phyloP scores from a whole-genome alignment of 2,329 filamentous ascomycete genomes.

The Cladosporium cucumerinum region DNA sequence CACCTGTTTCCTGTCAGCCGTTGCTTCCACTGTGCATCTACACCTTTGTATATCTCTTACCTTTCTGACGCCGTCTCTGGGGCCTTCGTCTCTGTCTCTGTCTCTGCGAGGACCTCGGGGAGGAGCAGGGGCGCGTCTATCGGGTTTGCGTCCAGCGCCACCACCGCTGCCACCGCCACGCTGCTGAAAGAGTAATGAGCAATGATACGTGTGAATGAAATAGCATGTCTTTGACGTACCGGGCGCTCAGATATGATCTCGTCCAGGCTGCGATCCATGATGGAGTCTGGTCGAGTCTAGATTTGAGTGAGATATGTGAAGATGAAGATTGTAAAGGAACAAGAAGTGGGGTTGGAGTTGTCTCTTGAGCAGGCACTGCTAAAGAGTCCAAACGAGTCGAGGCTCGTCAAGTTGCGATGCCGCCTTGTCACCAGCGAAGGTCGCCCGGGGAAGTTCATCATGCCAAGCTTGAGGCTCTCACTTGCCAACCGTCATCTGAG shows the following conservation, averaged over 20 bases:
- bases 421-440: not conserved
- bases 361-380: not conserved
- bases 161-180: conserved; percentile 26
- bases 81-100: conserved; percentile 59
- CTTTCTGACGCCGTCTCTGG: conserved; percentile 89
- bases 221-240: conserved; percentile 39
- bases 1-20: conserved; percentile 32
- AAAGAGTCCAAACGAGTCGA: not conserved
- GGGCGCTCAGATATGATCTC: conserved; percentile 62
- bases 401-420: not conserved
- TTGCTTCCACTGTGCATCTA: not conserved
- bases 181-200: conserved; percentile 18
- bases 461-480: not conserved
- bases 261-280: conserved; percentile 63
- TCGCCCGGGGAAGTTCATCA: not conserved
- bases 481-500: not conserved
- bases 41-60: conserved; percentile 43
- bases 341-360: not conserved
- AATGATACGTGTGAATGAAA: not conserved
- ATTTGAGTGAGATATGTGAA: not conserved
- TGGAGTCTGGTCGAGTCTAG: conserved; percentile 17
- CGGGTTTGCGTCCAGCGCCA: conserved; percentile 23
- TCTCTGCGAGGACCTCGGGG: conserved; percentile 48
- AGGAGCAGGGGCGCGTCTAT: conserved; percentile 83
- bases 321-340: not conserved